Conservation (phyloP, 306 rosid genomes). For the Cucurbita moschata region DNA sequence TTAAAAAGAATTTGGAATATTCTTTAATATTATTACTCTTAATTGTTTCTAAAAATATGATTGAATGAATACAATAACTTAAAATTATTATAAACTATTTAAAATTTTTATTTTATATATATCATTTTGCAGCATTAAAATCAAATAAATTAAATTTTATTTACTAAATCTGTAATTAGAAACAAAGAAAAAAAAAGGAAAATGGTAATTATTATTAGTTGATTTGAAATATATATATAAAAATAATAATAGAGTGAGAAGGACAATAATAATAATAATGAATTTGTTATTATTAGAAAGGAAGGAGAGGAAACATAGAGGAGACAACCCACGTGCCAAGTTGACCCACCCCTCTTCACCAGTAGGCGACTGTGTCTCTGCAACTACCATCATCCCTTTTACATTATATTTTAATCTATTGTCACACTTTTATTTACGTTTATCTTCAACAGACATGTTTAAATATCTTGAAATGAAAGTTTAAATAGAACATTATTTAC, state of each 20-base stretch:
- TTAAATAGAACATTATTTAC: too few relatives aligned
- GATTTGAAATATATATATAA: neutral
- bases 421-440: neutral
- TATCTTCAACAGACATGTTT: neutral
- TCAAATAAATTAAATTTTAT: too few relatives aligned
- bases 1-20: too few relatives aligned
- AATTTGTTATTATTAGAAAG: neutral
- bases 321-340: slow-evolving; percentile 4
- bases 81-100: too few relatives aligned
- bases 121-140: too few relatives aligned
- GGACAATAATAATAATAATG: neutral
- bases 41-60: too few relatives aligned
- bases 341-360: neutral
- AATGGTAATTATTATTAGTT: neutral
- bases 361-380: neutral
- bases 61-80: too few relatives aligned
- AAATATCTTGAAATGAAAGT: too few relatives aligned
- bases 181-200: too few relatives aligned
- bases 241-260: neutral
- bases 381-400: neutral
- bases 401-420: neutral
- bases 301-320: neutral
- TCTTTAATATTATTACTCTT: too few relatives aligned
- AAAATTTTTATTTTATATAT: too few relatives aligned
- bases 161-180: too few relatives aligned